Conservation (phyloP, 2,329 filamentous ascomycete species). For the Cytospora schulzeri region DNA sequence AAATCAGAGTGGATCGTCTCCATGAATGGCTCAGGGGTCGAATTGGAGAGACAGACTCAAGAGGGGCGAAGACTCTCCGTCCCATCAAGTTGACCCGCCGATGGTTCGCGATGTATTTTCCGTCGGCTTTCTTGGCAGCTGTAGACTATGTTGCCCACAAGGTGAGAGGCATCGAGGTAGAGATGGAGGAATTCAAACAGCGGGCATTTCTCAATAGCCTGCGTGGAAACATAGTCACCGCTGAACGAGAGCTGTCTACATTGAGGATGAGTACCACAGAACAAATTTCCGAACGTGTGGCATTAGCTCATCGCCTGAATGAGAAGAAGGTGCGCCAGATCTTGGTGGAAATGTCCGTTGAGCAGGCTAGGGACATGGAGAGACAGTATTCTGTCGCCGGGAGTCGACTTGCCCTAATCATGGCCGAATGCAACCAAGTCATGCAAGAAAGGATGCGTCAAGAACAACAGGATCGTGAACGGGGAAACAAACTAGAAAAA, state of each 20-base stretch:
- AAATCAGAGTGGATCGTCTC: background rate
- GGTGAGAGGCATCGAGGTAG: background rate
- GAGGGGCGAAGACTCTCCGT: background rate
- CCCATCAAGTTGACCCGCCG: background rate
- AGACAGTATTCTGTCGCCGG: background rate
- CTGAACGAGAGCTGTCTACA: background rate
- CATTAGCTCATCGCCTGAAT: background rate
- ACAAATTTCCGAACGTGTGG: background rate
- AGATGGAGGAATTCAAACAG: background rate
- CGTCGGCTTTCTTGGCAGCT: background rate
- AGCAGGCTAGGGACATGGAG: conserved; percentile 1
- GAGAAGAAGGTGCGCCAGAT: background rate
- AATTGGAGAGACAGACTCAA: background rate
- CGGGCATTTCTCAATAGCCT: background rate
- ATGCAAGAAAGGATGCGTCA: conserved; percentile 8
- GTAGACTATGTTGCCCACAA: background rate
- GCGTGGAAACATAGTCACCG: background rate
- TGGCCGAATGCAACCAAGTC: conserved; percentile 3
- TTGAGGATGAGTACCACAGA: background rate
- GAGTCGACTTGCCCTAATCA: background rate
- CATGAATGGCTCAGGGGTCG: background rate
- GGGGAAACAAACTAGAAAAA: background rate
- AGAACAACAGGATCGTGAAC: background rate
- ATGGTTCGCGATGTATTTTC: background rate
- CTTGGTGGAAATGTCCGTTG: background rate